A percentile compares a stretch with the other conserved stretches of the same genome.
phyloP scores from a whole-genome alignment of 345 rosid genomes.

The Salix purpurea region DNA sequence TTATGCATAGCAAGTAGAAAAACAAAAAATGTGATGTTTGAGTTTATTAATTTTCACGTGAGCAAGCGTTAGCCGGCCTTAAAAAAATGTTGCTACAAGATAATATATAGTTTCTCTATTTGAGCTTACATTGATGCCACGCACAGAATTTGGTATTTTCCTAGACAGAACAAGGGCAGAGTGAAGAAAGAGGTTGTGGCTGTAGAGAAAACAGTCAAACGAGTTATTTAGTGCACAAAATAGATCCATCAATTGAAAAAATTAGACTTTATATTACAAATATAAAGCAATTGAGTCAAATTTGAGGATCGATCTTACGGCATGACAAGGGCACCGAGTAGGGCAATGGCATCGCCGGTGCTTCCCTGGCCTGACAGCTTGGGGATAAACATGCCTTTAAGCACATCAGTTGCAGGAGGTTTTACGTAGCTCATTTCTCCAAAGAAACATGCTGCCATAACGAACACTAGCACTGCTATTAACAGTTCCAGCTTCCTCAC shows the following conservation, averaged over 20 bases:
- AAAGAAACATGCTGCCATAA: slow-evolving; percentile 42
- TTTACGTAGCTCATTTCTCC: slow-evolving; percentile 38
- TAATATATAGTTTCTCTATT: neutral
- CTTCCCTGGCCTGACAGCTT: slow-evolving; percentile 33
- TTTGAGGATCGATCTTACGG: slow-evolving; percentile 28
- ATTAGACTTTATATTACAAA: neutral
- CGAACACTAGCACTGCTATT: slow-evolving; percentile 33
- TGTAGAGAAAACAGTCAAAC: slow-evolving; percentile 3
- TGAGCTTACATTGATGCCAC: slow-evolving; percentile 42
- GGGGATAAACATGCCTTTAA: slow-evolving; percentile 39
- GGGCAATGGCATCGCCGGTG: slow-evolving; percentile 42
- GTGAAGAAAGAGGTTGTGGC: slow-evolving; percentile 46
- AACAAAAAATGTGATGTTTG: neutral
- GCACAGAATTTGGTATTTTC: slow-evolving; percentile 41
- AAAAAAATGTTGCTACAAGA: no score
- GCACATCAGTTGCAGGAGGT: slow-evolving; percentile 29
- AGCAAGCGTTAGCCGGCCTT: neutral
- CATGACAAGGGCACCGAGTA: slow-evolving; percentile 44
- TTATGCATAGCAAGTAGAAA: neutral
- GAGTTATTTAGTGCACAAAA: neutral
- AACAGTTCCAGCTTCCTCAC: slow-evolving; percentile 38
- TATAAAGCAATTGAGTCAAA: neutral
- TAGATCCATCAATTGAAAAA: neutral
- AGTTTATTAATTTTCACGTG: neutral
- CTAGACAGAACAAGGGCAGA: slow-evolving; percentile 41